phyloP scores from a whole-genome alignment of 331 rosid genomes.

The Arachis monticola region DNA sequence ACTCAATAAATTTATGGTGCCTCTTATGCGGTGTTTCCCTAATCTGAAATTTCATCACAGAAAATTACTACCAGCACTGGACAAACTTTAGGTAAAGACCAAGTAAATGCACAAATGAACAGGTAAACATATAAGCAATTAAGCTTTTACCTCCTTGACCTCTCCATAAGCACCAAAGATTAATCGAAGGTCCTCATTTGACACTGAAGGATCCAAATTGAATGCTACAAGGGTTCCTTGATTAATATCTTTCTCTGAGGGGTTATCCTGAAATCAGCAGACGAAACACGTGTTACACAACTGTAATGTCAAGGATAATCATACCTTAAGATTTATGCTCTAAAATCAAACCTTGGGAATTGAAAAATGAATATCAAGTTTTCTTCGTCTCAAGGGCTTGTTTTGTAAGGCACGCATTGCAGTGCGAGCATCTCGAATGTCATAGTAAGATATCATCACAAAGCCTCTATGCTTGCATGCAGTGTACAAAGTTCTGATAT shows the following conservation, averaged over 20 bases:
- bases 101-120: constrained; percentile 19
- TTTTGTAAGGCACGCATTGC: constrained; percentile 93
- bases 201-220: no score
- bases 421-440: constrained; percentile 93
- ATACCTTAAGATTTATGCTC: constrained; percentile 21
- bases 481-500: constrained; percentile 90
- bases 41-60: constrained; percentile 60
- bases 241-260: constrained; percentile 69
- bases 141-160: constrained; percentile 46
- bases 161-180: no score
- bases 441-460: constrained; percentile 97
- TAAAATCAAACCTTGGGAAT: constrained; percentile 80
- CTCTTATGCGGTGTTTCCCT: constrained; percentile 84
- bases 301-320: constrained; percentile 8
- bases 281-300: constrained; percentile 34
- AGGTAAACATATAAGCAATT: constrained; percentile 23
- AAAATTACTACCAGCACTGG: constrained; percentile 28
- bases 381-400: constrained; percentile 91
- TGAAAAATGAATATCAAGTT: constrained; percentile 97
- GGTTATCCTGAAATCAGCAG: constrained; percentile 76
- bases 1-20: no score
- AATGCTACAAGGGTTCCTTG: no score
- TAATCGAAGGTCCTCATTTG: no score
- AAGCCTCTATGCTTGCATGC: constrained; percentile 98
- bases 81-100: constrained; percentile 10